A percentile compares a stretch with the other conserved stretches of the same genome.
Conservation (phyloP, 768 basidiomycete genomes). For the Termitomyces sp. region DNA sequence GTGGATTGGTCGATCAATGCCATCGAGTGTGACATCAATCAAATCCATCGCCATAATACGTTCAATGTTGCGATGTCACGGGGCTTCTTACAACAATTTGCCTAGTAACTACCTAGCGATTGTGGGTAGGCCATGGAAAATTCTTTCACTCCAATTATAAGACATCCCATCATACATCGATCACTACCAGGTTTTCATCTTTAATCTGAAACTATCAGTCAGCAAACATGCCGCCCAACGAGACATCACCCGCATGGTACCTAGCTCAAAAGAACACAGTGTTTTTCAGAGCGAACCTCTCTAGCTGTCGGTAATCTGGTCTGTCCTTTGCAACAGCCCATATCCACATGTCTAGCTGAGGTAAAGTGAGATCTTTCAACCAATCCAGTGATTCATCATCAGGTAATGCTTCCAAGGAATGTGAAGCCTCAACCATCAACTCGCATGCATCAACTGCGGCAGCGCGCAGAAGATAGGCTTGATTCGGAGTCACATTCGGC, state of each 20-base stretch:
- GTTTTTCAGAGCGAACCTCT: conserved; percentile 58
- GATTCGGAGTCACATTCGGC: conserved; percentile 49
- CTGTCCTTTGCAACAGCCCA: conserved; percentile 81
- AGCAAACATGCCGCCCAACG: background rate
- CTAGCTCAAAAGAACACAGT: conserved; percentile 61
- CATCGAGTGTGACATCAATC: background rate
- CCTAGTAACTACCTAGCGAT: background rate
- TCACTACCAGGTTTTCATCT: background rate
- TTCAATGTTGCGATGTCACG: background rate
- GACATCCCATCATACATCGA: background rate
- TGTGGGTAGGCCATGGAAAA: too few species aligned
- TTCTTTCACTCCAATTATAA: background rate
- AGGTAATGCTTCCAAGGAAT: conserved; percentile 21
- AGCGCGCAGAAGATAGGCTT: conserved; percentile 71
- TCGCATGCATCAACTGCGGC: conserved; percentile 79
- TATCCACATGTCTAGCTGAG: conserved; percentile 72
- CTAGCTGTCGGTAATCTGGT: conserved; percentile 58
- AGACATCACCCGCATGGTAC: background rate
- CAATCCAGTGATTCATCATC: conserved; percentile 30
- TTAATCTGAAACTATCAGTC: background rate
- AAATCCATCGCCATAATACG: background rate
- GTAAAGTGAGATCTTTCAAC: conserved; percentile 51
- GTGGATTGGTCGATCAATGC: background rate
- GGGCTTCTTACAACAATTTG: background rate
- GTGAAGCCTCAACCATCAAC: conserved; percentile 53